Evolutionary conservation across 768 basidiomycete genomes (phyloP), one percentile per base, ranked within the genome.

Genomic region (Tricholoma sp.): DNA sequence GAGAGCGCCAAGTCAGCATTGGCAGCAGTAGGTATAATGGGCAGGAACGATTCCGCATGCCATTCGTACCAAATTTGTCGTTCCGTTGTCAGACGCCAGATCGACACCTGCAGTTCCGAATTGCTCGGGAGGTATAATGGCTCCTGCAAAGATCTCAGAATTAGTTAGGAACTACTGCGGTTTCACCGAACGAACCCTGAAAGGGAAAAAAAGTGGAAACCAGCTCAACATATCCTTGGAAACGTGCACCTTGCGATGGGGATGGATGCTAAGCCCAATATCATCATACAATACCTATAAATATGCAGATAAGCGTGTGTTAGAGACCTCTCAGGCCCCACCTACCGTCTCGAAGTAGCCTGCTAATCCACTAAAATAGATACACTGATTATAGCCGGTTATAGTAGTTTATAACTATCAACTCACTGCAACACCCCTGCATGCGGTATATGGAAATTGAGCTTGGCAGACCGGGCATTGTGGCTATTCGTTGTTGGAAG

Each of bases 171-270:
- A 24, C 52, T 59, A 48, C 53, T 33, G 45, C 31, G 11, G 52
- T n/a, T 18, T 54, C 57, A 57, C n/a, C 36, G 51, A 8, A 69
- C 82, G 31, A 57, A 89, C 94, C 72, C 85, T 89, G 68, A 98
- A 84, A 2, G 97, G 97, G 72, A 99, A 96, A 74, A 93, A 97
- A 17, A 98, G 72, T 0, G 97, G 97, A 74, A 99, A 99, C 97
- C 97, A 99, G 67, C 95, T 98, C 64, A 98, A 77, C 97, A 99
- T 99, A 63, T 98, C 88, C 63, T 91, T 94, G 7, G 93, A 94
- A 53, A 95, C 79, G 47, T 83, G 78, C 28, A 92, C 88, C 67
- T 89, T 92, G 49, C 87, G 84, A 52, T 90, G 82, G 0, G 97
- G 97, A 67, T 98, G 96, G 41, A 97, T 98, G 65, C 92, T 97